Conservation (phyloP, 1,139 yeast genomes). For the Scheffersomyces insectosa region DNA sequence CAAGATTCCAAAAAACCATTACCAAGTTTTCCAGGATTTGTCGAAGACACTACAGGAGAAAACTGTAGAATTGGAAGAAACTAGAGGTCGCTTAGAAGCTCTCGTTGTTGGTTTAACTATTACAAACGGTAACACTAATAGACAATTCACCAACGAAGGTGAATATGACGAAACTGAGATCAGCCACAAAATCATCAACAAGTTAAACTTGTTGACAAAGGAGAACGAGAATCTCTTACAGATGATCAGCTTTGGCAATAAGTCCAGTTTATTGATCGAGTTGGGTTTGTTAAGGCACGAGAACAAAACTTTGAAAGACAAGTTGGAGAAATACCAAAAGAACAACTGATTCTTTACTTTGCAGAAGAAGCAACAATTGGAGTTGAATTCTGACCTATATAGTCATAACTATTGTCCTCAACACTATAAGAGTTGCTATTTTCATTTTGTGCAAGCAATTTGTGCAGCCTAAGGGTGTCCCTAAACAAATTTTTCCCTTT, state of each 20-base stretch:
- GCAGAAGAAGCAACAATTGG: no score
- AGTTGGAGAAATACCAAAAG: neutral
- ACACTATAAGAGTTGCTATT: no score
- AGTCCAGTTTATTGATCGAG: constrained; percentile 71
- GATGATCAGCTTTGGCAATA: constrained; percentile 70
- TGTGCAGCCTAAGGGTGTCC: no score
- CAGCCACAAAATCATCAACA: constrained; percentile 71
- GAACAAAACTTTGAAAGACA: constrained; percentile 9
- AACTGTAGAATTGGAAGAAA: constrained; percentile 56
- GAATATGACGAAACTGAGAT: constrained; percentile 73
- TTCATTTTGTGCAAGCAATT: no score
- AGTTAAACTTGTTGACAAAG: constrained; percentile 58
- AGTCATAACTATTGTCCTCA: no score
- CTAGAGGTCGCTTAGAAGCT: constrained; percentile 64
- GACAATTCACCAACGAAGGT: constrained; percentile 44
- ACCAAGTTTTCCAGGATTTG: constrained; percentile 50
- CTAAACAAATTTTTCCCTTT: no score
- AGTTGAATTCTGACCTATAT: no score
- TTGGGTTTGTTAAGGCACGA: constrained; percentile 57
- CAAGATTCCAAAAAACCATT: constrained; percentile 45
- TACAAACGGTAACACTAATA: constrained; percentile 7
- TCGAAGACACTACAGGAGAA: constrained; percentile 52
- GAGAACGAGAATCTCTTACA: constrained; percentile 74
- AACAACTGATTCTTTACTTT: no score
- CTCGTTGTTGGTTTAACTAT: constrained; percentile 39